A percentile compares a stretch with the other conserved stretches of the same genome.
Evolutionary conservation across 306 rosid genomes (phyloP).

Genomic region (Malus orientalis): DNA sequence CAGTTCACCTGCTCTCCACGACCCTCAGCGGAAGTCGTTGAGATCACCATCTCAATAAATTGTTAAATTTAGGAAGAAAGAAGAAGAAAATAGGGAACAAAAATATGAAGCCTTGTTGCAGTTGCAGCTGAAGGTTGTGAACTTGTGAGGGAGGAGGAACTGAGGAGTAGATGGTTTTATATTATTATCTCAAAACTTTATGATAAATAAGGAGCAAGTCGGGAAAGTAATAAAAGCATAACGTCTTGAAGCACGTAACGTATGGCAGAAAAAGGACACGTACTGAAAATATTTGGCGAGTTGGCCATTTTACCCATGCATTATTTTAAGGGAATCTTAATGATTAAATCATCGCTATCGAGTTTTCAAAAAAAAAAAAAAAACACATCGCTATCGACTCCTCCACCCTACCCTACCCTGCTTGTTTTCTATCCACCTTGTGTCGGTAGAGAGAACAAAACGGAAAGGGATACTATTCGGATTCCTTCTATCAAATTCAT

Average conservation of each 20-base stretch:
- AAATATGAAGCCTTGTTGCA: background rate
- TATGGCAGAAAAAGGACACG: background rate
- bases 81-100: background rate
- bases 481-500: too few relatives aligned
- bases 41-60: conserved; percentile 28
- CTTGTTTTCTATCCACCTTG: background rate
- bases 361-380: too few relatives aligned
- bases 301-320: background rate
- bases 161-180: background rate
- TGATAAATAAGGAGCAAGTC: too few relatives aligned
- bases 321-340: background rate
- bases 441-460: background rate
- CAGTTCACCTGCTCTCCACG: conserved; percentile 14
- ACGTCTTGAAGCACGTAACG: too few relatives aligned
- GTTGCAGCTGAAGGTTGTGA: too few relatives aligned
- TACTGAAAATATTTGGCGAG: background rate
- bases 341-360: background rate
- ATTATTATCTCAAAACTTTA: too few relatives aligned
- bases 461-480: too few relatives aligned
- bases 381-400: background rate
- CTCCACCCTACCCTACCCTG: too few relatives aligned
- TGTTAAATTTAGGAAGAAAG: background rate
- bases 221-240: too few relatives aligned
- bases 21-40: conserved; percentile 28
- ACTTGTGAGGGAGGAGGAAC: background rate